Conservation (phyloP, 1,284 basidiomycete genomes). For the Abortiporus biennis region DNA sequence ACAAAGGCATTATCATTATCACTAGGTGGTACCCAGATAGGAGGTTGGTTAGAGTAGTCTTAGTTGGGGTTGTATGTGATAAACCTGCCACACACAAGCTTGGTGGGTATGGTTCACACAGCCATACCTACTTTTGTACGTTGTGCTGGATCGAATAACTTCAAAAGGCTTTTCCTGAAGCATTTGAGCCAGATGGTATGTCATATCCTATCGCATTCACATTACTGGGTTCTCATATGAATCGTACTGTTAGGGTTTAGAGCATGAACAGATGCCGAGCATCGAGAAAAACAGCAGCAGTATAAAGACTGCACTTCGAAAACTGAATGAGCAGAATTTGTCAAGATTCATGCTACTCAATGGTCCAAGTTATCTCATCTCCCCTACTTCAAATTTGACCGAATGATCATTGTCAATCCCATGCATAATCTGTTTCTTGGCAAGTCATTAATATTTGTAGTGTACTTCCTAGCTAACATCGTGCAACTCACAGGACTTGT, state of each 20-base stretch:
- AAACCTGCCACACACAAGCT: not conserved
- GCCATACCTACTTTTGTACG: not conserved
- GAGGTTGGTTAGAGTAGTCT: conserved; percentile 1
- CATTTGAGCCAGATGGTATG: not conserved
- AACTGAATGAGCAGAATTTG: conserved; percentile 14
- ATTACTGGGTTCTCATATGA: conserved; percentile 12
- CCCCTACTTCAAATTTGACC: conserved; percentile 24
- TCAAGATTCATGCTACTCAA: conserved; percentile 17
- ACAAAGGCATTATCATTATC: conserved; percentile 11
- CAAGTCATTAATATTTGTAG: conserved; percentile 11
- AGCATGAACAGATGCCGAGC: conserved; percentile 13
- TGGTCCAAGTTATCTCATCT: conserved; percentile 25
- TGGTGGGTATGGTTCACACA: not conserved
- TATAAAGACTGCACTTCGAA: conserved; percentile 9
- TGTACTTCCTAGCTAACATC: too few species aligned
- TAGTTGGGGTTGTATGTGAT: not conserved
- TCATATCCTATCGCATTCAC: not conserved
- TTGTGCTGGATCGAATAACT: not conserved
- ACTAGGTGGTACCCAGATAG: conserved; percentile 15
- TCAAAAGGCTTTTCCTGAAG: not conserved
- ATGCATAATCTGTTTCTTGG: conserved; percentile 29
- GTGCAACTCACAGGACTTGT: conserved; percentile 16
- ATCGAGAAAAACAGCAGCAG: too few species aligned
- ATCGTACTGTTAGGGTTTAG: conserved; percentile 8
- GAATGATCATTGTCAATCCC: conserved; percentile 25